Conservation (phyloP, 768 basidiomycete species). For the Phanerochaete sordida region DNA sequence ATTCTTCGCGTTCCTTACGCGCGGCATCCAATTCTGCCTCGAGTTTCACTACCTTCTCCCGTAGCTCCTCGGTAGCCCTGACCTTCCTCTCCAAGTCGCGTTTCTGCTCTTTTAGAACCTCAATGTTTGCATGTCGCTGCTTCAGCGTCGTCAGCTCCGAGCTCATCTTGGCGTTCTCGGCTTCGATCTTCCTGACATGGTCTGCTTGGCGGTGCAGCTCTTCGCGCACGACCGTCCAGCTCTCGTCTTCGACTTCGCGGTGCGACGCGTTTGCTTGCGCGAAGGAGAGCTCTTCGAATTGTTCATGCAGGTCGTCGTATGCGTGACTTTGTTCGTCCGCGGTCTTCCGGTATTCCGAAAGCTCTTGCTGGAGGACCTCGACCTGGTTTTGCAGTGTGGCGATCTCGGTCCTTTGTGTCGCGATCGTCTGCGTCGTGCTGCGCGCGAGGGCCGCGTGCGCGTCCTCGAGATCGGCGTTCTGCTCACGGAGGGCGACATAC, state of each 20-base stretch:
- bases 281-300: constrained; percentile 42
- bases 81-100: constrained; percentile 55
- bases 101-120: constrained; percentile 75
- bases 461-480: constrained; percentile 61
- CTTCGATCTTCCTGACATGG: constrained; percentile 59
- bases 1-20: constrained; percentile 52
- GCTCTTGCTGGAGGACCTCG: constrained; percentile 45
- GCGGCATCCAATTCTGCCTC: constrained; percentile 67
- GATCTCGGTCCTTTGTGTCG: constrained; percentile 50
- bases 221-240: constrained; percentile 60
- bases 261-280: constrained; percentile 29
- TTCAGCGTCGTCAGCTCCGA: constrained; percentile 51
- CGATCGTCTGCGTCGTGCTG: constrained; percentile 44
- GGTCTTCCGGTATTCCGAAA: constrained; percentile 36
- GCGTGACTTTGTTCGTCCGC: constrained; percentile 39
- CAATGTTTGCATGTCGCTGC: constrained; percentile 56
- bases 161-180: constrained; percentile 43
- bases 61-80: constrained; percentile 45
- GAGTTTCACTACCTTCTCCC: constrained; percentile 50
- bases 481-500: constrained; percentile 48
- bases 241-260: constrained; percentile 40
- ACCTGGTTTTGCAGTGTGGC: constrained; percentile 44
- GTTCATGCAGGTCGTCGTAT: constrained; percentile 42
- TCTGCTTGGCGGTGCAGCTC: constrained; percentile 65
- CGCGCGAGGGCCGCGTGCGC: constrained; percentile 45